Percentiles rank a stretch among this genome's conserved stretches.
Conservation (phyloP, 805 yeast genomes). For the Hanseniaspora clermontiae region DNA sequence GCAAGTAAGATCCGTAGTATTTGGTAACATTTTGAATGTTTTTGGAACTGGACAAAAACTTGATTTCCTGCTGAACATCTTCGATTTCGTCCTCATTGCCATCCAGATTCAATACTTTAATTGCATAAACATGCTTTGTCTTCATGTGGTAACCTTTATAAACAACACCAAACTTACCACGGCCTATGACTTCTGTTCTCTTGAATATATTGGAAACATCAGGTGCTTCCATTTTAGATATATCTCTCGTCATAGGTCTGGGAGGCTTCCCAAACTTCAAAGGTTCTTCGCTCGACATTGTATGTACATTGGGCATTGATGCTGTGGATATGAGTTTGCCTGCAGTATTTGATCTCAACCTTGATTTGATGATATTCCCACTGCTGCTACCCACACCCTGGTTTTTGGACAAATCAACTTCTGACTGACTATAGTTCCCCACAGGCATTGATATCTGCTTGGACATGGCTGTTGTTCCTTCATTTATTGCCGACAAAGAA, state of each 20-base stretch:
- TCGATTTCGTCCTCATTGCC: slow-evolving; percentile 87
- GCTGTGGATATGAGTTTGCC: not conserved
- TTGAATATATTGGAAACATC: slow-evolving; percentile 39
- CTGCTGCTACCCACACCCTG: not conserved
- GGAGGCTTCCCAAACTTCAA: not conserved
- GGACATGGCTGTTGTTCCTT: not conserved
- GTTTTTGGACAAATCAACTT: not conserved
- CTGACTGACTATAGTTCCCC: not conserved
- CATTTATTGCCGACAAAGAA: not conserved
- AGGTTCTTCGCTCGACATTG: not conserved
- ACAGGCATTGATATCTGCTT: not conserved
- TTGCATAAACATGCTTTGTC: slow-evolving; percentile 74
- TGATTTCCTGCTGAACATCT: slow-evolving; percentile 88
- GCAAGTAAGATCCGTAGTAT: slow-evolving; percentile 76
- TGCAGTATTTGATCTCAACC: slow-evolving; percentile 5
- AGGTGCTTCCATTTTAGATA: not conserved
- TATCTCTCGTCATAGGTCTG: not conserved
- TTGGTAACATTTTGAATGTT: slow-evolving; percentile 85
- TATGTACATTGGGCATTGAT: not conserved
- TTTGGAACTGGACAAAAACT: slow-evolving; percentile 68
- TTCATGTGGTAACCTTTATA: slow-evolving; percentile 67
- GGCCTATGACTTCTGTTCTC: slow-evolving; percentile 81
- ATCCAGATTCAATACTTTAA: slow-evolving; percentile 82
- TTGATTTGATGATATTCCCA: not conserved
- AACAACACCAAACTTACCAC: slow-evolving; percentile 95